Evolutionary conservation across 208 protist species (phyloP).

Genomic region (Crithidia expoeki): DNA sequence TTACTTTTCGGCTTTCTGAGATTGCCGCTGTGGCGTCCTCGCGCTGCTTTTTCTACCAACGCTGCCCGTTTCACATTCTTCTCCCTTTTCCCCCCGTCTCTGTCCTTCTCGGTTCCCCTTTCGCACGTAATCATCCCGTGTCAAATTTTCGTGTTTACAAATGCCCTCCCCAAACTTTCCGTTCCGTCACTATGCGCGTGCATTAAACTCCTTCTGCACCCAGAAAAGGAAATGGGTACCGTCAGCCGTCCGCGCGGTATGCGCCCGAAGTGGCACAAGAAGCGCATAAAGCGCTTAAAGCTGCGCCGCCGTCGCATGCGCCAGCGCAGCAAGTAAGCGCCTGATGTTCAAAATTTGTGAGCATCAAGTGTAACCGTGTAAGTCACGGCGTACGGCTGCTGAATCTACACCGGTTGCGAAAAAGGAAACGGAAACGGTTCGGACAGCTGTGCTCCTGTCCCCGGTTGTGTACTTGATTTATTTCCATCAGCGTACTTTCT

Average conservation of each 20-base stretch:
- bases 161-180: too few species aligned
- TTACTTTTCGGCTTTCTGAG: too few species aligned
- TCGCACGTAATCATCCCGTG: too few species aligned
- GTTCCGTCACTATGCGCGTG: too few species aligned
- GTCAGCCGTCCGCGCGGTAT: constrained; percentile 87
- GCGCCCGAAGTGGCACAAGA: constrained; percentile 93
- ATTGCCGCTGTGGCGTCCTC: too few species aligned
- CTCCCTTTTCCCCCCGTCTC: too few species aligned
- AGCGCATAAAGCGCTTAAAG: constrained; percentile 93
- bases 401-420: background rate
- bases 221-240: constrained; percentile 68
- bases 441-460: background rate
- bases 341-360: background rate
- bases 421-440: background rate
- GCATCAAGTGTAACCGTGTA: background rate
- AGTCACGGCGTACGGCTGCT: background rate
- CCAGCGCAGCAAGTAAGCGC: constrained; percentile 89
- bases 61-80: too few species aligned
- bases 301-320: constrained; percentile 84
- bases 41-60: too few species aligned
- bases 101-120: too few species aligned
- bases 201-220: too few species aligned
- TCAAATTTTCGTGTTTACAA: too few species aligned
- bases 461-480: constrained; percentile 8
- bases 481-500: constrained; percentile 17